These are phyloP conservation scores for Pythium chondricola DNA, from an alignment of 352 stramenopile genomes.

Conservation along the genomic window DNA sequence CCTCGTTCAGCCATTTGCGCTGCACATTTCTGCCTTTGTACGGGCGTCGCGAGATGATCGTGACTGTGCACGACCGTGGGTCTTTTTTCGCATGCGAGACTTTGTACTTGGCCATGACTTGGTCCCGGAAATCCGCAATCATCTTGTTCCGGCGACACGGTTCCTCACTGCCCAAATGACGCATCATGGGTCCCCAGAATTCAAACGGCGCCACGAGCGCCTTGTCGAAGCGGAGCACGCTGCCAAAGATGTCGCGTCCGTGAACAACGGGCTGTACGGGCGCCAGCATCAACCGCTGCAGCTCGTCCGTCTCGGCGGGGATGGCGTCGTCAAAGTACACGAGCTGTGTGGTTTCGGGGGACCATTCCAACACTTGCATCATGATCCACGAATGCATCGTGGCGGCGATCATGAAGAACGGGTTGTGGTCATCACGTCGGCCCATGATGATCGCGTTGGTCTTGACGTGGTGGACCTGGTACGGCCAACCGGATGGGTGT, in stretches of 20 bases:
- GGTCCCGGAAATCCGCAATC: conserved; percentile 35
- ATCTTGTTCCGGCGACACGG: conserved; percentile 45
- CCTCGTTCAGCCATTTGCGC: conserved; percentile 58
- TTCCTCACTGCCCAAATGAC: conserved; percentile 53
- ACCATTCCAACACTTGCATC: conserved; percentile 13
- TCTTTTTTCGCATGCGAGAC: conserved; percentile 1
- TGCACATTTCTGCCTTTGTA: conserved; percentile 43
- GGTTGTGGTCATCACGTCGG: conserved; percentile 25
- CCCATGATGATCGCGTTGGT: conserved; percentile 17
- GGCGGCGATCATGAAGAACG: conserved; percentile 24
- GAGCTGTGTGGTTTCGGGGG: conserved; percentile 11
- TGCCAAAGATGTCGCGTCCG: conserved; percentile 12
- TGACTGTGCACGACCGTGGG: conserved; percentile 23
- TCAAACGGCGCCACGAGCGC: conserved; percentile 52
- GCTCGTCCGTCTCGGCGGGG: conserved; percentile 10
- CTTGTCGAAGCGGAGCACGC: conserved; percentile 29
- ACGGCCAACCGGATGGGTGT: neutral
- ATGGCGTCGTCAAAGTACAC: conserved; percentile 23
- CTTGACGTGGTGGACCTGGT: conserved; percentile 5
- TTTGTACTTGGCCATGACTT: neutral
- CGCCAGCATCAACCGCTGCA: conserved; percentile 15
- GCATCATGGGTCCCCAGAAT: conserved; percentile 44
- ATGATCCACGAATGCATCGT: conserved; percentile 23
- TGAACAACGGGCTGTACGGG: conserved; percentile 12
- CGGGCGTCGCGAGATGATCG: conserved; percentile 46